Evolutionary conservation across 345 rosid species (phyloP).

Genomic region (Salix koriyanagi): DNA sequence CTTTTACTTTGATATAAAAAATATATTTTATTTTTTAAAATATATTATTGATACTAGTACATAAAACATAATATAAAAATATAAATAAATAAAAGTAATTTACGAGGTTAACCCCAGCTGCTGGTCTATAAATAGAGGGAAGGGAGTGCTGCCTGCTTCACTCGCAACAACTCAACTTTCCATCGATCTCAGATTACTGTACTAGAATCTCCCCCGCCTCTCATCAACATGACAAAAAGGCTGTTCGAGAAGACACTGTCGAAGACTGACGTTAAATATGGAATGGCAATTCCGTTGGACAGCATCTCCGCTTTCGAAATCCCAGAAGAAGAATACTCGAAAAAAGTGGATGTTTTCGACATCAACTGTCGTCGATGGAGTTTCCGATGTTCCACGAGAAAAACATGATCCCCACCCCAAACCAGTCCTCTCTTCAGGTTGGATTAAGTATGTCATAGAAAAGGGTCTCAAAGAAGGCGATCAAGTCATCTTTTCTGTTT

Average conservation of each 20-base stretch:
- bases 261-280: not conserved
- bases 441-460: not conserved
- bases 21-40: no score
- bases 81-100: no score
- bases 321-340: not conserved
- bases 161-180: no score
- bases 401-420: not conserved
- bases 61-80: no score
- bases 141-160: no score
- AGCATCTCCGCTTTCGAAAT: not conserved
- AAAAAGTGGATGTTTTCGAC: not conserved
- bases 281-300: not conserved
- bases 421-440: not conserved
- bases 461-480: not conserved
- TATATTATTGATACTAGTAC: no score
- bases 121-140: no score
- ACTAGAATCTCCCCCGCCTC: not conserved
- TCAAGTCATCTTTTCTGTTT: not conserved
- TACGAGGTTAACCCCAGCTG: no score
- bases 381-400: not conserved
- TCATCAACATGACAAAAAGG: no score
- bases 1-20: no score
- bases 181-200: no score
- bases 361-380: not conserved
- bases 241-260: not conserved